Percentiles rank a stretch among this genome's conserved stretches.
phyloP scores from a whole-genome alignment of 2,329 filamentous ascomycete genomes.

The Fusarium domesticum region DNA sequence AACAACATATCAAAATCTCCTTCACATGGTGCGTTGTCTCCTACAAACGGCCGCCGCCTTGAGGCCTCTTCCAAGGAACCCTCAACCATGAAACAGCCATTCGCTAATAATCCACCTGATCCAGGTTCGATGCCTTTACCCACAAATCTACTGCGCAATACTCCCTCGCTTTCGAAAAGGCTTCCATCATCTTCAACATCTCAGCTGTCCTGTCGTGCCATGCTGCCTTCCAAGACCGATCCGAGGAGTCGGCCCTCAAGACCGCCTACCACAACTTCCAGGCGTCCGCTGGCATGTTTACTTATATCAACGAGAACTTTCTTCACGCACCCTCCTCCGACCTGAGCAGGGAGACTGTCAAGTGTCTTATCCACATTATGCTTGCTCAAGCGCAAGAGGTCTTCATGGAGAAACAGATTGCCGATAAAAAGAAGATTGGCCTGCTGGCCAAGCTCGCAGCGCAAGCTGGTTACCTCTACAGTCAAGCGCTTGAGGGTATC shows the following conservation, averaged over 20 bases:
- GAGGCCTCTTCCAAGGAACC: not conserved
- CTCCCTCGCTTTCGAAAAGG: slow-evolving; percentile 95
- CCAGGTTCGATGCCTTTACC: slow-evolving; percentile 98
- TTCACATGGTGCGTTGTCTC: slow-evolving; percentile 79
- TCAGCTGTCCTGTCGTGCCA: slow-evolving; percentile 95
- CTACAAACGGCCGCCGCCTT: not conserved
- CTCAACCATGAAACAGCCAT: not conserved
- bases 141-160: slow-evolving; percentile 97
- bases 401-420: slow-evolving; percentile 92
- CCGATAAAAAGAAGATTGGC: slow-evolving; percentile 88
- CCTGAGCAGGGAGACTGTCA: slow-evolving; percentile 90
- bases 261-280: slow-evolving; percentile 98
- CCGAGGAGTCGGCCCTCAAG: slow-evolving; percentile 90
- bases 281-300: slow-evolving; percentile 98
- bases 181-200: slow-evolving; percentile 99
- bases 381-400: slow-evolving; percentile 96
- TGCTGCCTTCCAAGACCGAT: slow-evolving; percentile 86
- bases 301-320: slow-evolving; percentile 99
- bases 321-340: slow-evolving; percentile 96
- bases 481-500: slow-evolving; percentile 81
- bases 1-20: slow-evolving; percentile 98
- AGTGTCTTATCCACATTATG: slow-evolving; percentile 88
- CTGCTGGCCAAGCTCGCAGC: slow-evolving; percentile 89
- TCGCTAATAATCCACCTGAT: slow-evolving; percentile 4
- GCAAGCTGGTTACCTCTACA: slow-evolving; percentile 84